Evolutionary conservation across 805 yeast genomes (phyloP).

Genomic region (Sugiyamaella chiloensis): DNA sequence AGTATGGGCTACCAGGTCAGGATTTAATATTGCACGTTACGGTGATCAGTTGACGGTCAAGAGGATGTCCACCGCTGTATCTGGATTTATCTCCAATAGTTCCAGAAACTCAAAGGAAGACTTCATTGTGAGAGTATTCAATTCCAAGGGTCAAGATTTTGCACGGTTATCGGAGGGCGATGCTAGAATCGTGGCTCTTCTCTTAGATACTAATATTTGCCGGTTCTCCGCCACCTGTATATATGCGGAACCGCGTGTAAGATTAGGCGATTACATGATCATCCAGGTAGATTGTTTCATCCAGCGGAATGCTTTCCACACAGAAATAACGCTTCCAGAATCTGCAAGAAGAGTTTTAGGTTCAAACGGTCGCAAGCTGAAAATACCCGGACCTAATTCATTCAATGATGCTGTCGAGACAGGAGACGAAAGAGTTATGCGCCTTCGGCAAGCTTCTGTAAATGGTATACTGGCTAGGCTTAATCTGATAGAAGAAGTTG

Average conservation of each 20-base stretch:
- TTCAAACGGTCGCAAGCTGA: background rate
- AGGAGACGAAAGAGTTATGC: conserved; percentile 47
- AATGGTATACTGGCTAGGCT: conserved; percentile 54
- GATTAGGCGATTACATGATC: conserved; percentile 74
- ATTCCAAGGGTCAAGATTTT: conserved; percentile 49
- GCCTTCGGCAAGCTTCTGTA: conserved; percentile 56
- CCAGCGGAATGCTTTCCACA: conserved; percentile 31
- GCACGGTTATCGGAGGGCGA: conserved; percentile 73
- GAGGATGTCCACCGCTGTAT: conserved; percentile 20
- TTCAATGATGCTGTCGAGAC: conserved; percentile 45
- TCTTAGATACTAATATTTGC: conserved; percentile 54
- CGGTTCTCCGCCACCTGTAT: conserved; percentile 56
- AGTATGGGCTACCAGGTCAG: conserved; percentile 37
- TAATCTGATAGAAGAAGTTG: conserved; percentile 22
- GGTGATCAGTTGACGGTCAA: conserved; percentile 31
- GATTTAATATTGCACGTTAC: conserved; percentile 29
- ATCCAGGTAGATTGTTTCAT: conserved; percentile 68
- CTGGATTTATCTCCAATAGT: background rate
- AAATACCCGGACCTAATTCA: background rate
- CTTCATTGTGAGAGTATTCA: conserved; percentile 33
- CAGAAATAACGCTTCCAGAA: conserved; percentile 18
- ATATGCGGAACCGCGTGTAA: conserved; percentile 54
- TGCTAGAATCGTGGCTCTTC: conserved; percentile 63
- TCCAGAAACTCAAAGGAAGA: conserved; percentile 22
- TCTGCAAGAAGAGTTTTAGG: conserved; percentile 22